A percentile compares a stretch with the other conserved stretches of the same genome.
phyloP scores from a whole-genome alignment of 139 green algal genomes.

The Chlorella sp. region DNA sequence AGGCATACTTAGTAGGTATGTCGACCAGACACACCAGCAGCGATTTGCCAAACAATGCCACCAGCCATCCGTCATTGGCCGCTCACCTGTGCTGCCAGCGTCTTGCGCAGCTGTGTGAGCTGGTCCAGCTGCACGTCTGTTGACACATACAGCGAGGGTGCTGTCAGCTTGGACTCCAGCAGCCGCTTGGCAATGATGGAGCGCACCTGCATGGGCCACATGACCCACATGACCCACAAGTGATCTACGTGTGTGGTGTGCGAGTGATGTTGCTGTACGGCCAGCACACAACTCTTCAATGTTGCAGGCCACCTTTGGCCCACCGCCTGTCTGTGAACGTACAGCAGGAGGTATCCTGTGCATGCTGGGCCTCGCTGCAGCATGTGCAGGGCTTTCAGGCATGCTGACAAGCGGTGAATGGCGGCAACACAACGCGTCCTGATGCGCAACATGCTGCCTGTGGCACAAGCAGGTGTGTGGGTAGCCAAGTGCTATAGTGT shows the following conservation, averaged over 20 bases:
- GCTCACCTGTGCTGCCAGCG: neutral
- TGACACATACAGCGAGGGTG: constrained; percentile 58
- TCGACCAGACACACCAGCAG: no score
- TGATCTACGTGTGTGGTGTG: neutral
- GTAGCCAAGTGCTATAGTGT: neutral
- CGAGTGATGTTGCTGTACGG: neutral
- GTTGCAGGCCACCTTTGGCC: neutral
- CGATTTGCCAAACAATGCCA: no score
- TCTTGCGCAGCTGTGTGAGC: neutral
- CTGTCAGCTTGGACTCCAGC: constrained; percentile 79
- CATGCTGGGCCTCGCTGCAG: neutral
- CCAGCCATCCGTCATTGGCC: no score
- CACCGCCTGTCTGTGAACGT: neutral
- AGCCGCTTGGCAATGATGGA: constrained; percentile 84
- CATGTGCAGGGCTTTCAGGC: neutral
- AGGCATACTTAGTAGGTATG: no score
- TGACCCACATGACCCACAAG: neutral
- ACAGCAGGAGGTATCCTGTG: neutral
- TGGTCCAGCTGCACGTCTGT: neutral
- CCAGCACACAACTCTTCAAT: neutral
- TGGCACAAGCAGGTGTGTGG: neutral
- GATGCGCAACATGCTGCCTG: no score
- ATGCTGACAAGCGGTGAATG: no score
- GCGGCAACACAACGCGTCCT: no score
- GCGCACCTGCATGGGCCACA: constrained; percentile 49